A percentile compares a stretch with the other conserved stretches of the same genome.
These are phyloP conservation scores for Sarocladium brachiariae DNA, from an alignment of 2,329 filamentous ascomycete species.

Conservation along the genomic window DNA sequence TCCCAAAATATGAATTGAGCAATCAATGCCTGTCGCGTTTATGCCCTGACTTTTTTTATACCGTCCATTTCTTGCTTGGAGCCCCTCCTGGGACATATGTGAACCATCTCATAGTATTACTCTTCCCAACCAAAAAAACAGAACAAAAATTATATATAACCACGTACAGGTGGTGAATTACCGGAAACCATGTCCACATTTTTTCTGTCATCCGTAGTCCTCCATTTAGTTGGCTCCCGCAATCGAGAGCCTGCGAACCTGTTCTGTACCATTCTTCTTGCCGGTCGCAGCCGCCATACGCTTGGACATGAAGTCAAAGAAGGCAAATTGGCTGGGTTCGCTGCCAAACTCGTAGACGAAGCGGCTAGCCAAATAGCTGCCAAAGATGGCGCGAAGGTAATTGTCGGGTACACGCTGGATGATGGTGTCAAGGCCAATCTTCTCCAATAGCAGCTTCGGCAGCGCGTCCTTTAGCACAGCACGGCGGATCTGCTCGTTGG, in stretches of 20 bases:
- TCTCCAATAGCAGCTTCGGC: constrained; percentile 73
- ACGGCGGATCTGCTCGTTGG: constrained; percentile 68
- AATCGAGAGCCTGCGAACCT: constrained; percentile 20
- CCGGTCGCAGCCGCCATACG: constrained; percentile 44
- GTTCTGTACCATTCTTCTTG: constrained; percentile 19
- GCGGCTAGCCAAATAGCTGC: constrained; percentile 86
- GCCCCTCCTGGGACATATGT: too few species aligned
- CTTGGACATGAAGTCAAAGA: constrained; percentile 86
- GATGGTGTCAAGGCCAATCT: constrained; percentile 87
- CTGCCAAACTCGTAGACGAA: constrained; percentile 97
- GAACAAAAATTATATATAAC: too few species aligned
- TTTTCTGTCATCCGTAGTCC: too few species aligned
- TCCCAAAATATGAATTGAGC: too few species aligned
- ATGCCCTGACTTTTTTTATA: too few species aligned
- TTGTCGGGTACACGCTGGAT: constrained; percentile 81
- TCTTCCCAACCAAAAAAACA: too few species aligned
- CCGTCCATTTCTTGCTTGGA: too few species aligned
- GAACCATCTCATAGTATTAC: too few species aligned
- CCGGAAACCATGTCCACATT: too few species aligned
- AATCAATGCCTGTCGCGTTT: too few species aligned
- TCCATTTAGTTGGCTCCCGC: background rate
- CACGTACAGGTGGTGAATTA: too few species aligned
- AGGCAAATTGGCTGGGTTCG: constrained; percentile 89
- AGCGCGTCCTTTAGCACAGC: constrained; percentile 80
- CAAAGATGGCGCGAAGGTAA: constrained; percentile 92